A percentile compares a stretch with the other conserved stretches of the same genome.
Conservation (phyloP, 176 grass and related monocot genomes). For the Metroxylon sagu region DNA sequence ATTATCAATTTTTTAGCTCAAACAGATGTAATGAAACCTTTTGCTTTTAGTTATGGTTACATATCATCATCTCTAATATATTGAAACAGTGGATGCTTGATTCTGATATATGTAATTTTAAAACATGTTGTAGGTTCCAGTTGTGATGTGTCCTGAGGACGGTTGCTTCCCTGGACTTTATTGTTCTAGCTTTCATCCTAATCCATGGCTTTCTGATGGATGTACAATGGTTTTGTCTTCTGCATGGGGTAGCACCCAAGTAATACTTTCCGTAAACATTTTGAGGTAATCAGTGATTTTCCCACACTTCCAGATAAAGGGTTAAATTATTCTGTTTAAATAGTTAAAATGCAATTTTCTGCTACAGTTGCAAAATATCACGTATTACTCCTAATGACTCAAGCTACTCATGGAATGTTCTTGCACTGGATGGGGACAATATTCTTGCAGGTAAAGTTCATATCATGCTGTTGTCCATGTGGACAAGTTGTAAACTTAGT, state of each 20-base stretch:
- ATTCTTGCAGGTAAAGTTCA: constrained; percentile 65
- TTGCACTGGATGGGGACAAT: constrained; percentile 77
- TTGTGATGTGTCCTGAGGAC: constrained; percentile 67
- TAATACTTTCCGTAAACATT: constrained; percentile 72
- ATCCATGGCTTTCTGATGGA: constrained; percentile 88
- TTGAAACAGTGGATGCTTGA: not conserved
- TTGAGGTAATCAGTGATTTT: constrained; percentile 35
- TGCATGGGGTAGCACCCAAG: constrained; percentile 69
- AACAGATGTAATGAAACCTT: not conserved
- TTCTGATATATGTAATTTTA: constrained; percentile 4
- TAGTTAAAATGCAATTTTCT: constrained; percentile 17
- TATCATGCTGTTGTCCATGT: too few species aligned
- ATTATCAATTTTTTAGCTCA: not conserved
- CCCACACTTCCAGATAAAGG: not conserved
- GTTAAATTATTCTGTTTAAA: constrained; percentile 16
- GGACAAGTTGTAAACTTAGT: too few species aligned
- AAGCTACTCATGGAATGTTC: constrained; percentile 71
- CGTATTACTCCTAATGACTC: constrained; percentile 59
- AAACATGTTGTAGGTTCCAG: constrained; percentile 40
- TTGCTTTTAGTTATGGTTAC: not conserved
- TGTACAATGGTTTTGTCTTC: constrained; percentile 78
- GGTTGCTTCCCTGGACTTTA: constrained; percentile 67
- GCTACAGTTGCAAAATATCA: constrained; percentile 46
- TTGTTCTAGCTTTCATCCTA: constrained; percentile 37
- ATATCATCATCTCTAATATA: too few species aligned